Evolutionary conservation across 441 rosid genomes (phyloP).

Genomic region (Populus hybrid): DNA sequence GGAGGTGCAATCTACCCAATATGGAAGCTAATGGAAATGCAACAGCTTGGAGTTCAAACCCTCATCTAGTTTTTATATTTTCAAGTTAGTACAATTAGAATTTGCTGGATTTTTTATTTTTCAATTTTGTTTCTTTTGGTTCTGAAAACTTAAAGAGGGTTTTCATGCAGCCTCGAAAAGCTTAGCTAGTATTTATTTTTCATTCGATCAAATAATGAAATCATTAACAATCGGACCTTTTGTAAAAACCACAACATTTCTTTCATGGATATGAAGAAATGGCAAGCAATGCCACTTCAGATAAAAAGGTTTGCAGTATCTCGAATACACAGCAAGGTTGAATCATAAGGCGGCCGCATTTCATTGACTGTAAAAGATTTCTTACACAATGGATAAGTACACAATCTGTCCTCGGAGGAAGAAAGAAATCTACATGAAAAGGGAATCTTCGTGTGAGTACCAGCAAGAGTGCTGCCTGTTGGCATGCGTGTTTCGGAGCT

Average conservation of each 20-base stretch:
- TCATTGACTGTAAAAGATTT: not conserved
- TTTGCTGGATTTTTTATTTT: not conserved
- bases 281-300: not conserved
- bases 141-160: conserved; percentile 21
- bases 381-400: too few species aligned
- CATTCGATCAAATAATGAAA: conserved; percentile 20
- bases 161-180: conserved; percentile 31
- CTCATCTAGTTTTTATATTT: conserved; percentile 45
- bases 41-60: conserved; percentile 57
- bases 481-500: too few species aligned
- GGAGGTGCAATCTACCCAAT: conserved; percentile 76
- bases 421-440: too few species aligned
- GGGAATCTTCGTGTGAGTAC: too few species aligned
- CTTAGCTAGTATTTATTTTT: conserved; percentile 10
- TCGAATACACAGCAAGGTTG: not conserved
- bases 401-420: too few species aligned
- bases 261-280: not conserved
- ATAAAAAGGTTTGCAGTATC: not conserved
- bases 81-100: conserved; percentile 18
- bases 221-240: not conserved
- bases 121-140: not conserved
- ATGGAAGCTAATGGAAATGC: conserved; percentile 74
- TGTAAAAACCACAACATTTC: not conserved
- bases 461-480: too few species aligned
- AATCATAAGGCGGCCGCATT: not conserved